phyloP scores from a whole-genome alignment of 75 land plant genomes.

The Cunninghamia lanceolata region DNA sequence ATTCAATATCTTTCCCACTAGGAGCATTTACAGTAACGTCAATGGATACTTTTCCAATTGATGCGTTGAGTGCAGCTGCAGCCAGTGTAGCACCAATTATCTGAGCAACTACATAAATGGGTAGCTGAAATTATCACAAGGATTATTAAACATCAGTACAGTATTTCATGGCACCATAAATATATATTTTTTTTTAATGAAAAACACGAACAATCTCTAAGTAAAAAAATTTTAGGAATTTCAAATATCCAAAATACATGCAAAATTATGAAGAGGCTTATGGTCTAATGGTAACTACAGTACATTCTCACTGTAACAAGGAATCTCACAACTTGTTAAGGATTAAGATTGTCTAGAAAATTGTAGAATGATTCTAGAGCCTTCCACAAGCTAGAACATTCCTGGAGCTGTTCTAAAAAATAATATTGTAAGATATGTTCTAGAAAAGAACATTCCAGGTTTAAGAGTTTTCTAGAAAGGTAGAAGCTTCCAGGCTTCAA shows the following conservation, averaged over 20 bases:
- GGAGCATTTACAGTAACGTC: slow-evolving; percentile 38
- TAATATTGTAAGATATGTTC: too few species aligned
- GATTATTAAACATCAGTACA: neutral
- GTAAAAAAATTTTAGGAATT: too few species aligned
- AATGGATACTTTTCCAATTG: slow-evolving; percentile 19
- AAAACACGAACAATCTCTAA: too few species aligned
- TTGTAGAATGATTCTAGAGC: too few species aligned
- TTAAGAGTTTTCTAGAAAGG: too few species aligned
- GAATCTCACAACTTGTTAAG: too few species aligned
- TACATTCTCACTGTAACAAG: too few species aligned
- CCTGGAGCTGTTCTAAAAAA: too few species aligned
- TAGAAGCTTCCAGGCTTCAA: too few species aligned
- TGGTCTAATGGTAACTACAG: neutral
- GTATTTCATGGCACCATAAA: neutral
- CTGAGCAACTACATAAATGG: slow-evolving; percentile 12
- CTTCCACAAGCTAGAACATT: too few species aligned
- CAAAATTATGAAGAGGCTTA: neutral
- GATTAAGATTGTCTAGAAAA: too few species aligned
- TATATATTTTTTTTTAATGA: neutral
- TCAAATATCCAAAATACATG: neutral
- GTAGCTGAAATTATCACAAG: slow-evolving; percentile 8
- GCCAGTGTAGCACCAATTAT: slow-evolving; percentile 11
- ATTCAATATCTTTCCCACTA: slow-evolving; percentile 29
- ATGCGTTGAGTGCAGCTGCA: slow-evolving; percentile 17
- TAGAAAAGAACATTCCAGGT: too few species aligned